phyloP scores from a whole-genome alignment of 371 early-diverging fungal species.

The Mortierella polycephala region DNA sequence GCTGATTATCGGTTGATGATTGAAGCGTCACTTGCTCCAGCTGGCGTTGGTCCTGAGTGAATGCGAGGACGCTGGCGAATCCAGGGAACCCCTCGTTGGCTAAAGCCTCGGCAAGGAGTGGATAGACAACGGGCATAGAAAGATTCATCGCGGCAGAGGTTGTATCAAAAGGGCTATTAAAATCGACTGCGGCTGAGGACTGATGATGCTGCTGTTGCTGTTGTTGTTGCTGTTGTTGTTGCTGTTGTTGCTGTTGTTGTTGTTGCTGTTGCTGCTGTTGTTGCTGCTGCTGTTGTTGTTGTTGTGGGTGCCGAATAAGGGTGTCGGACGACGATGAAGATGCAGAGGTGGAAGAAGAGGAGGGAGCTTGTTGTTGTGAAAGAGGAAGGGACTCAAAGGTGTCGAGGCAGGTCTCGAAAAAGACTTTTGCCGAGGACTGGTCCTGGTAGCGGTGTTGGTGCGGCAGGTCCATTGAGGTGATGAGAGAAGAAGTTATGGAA shows the following conservation, averaged over 20 bases:
- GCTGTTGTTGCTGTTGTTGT: slow-evolving; percentile 6
- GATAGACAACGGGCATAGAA: slow-evolving; percentile 29
- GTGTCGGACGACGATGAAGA: slow-evolving; percentile 11
- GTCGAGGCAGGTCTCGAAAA: slow-evolving; percentile 42
- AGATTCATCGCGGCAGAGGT: slow-evolving; percentile 1
- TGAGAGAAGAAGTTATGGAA: slow-evolving; percentile 11
- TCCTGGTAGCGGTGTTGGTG: slow-evolving; percentile 47
- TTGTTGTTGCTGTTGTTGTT: background rate
- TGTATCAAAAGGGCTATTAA: slow-evolving; percentile 9
- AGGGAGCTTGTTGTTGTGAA: slow-evolving; percentile 1
- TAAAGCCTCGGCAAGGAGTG: slow-evolving; percentile 42
- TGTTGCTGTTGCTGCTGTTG: background rate
- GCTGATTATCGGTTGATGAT: slow-evolving; percentile 22
- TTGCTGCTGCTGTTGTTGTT: slow-evolving; percentile 8
- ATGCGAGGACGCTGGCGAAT: slow-evolving; percentile 29
- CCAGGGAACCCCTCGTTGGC: slow-evolving; percentile 46
- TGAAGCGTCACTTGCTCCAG: slow-evolving; percentile 32
- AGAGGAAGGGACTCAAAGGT: slow-evolving; percentile 34
- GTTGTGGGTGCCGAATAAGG: slow-evolving; percentile 15
- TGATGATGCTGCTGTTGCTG: background rate
- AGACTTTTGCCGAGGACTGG: slow-evolving; percentile 40
- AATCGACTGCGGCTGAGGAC: slow-evolving; percentile 28
- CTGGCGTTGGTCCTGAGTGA: slow-evolving; percentile 46
- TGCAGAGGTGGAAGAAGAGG: slow-evolving; percentile 11
- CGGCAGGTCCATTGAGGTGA: slow-evolving; percentile 39